phyloP scores from a whole-genome alignment of 2,329 filamentous ascomycete genomes.

The Penicillium aurantiogriseum region DNA sequence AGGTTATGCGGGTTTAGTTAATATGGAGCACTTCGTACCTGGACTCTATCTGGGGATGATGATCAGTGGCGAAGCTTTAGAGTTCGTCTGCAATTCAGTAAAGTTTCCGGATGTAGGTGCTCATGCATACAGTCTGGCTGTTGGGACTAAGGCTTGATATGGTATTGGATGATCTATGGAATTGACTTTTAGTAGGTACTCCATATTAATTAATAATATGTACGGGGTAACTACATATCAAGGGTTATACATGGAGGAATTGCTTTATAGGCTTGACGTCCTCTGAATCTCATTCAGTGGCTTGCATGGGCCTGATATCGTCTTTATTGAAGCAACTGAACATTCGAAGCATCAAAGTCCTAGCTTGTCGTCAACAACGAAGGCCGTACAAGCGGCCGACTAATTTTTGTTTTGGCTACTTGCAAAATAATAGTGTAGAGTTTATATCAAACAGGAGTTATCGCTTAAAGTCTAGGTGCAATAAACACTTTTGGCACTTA shows the following conservation, averaged over 20 bases:
- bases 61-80: slow-evolving; percentile 7
- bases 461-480: background rate
- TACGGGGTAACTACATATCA: background rate
- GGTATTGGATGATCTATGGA: background rate
- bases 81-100: background rate
- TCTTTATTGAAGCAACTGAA: background rate
- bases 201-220: background rate
- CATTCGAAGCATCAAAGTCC: background rate
- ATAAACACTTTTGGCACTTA: background rate
- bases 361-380: background rate
- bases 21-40: background rate
- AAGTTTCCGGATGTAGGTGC: background rate
- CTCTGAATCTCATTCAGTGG: background rate
- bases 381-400: background rate
- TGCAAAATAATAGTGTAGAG: background rate
- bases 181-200: slow-evolving; percentile 2
- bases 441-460: too few relatives aligned
- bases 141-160: background rate
- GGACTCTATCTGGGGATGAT: background rate
- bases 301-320: background rate
- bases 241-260: background rate
- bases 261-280: background rate
- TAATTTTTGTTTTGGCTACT: background rate
- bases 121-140: background rate
- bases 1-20: background rate